Base-by-base conservation (phyloP, 2,329 filamentous ascomycete genomes). In the Blumeria graminis region DNA sequence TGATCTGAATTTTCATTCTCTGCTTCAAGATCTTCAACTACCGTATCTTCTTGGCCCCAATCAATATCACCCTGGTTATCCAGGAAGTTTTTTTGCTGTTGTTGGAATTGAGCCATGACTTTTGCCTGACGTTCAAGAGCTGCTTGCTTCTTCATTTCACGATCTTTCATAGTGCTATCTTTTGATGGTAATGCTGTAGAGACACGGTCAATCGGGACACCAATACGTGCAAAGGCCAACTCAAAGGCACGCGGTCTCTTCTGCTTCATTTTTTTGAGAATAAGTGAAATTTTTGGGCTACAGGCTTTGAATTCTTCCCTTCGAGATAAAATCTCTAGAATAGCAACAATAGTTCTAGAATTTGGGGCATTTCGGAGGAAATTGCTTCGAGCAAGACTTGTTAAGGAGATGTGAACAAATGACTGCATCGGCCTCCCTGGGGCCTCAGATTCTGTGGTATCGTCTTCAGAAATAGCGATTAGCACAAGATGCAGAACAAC, bases 51-150 rank as follows among this genome's bases (percentile, higher is more conserved):
- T 58, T 92, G 84, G 13, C 86, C 88, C 84, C 87, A 94, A 67
- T 94, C 85, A 58, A 94, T 77, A 45, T 81, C 76, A n/a, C 79
- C 83, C 68, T 95, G 89, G 61, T 83, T 92, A 57, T 86, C 84
- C 70, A 98, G 72, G 69, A 98, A 98, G 63, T 80, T 92, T 69
- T 93, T 90, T 67, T 96, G 93, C 65, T 98, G 90, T 66, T 94
- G 84, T 67, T 96, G 92, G 69, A 98, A 95, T 65, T 95, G 88
- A 1, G 89, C 92, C 89, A 98, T 95, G 35, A 98, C 87, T 64
- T 81, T 84, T 1, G 89, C 89, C 68, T 96, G 89, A 22, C 92
- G 80, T 63, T 88, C 90, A 43, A 89, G 71, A 0, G 92, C 92
- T 55, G 90, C 86, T 68, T 85, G 84, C 74, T 95, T 98, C 72